Percentiles rank a stretch among this genome's conserved stretches.
Evolutionary conservation across 805 yeast species (phyloP).

Genomic region (Schizosaccharomyces cryophilus): DNA sequence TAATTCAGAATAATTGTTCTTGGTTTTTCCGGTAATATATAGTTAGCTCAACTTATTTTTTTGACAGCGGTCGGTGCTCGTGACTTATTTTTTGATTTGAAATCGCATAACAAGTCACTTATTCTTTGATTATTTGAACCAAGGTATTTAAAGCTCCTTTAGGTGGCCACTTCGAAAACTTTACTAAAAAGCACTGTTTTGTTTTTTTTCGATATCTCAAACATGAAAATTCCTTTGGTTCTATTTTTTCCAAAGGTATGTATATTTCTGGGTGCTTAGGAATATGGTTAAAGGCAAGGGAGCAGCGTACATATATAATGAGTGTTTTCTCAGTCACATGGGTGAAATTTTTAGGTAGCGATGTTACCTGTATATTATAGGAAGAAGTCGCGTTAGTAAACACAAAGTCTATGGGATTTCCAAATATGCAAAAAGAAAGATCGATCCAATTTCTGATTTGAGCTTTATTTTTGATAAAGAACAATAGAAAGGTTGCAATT

Average conservation of each 20-base stretch:
- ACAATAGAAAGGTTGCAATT: too few species aligned
- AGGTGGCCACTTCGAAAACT: background rate
- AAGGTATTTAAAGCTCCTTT: background rate
- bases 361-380: too few species aligned
- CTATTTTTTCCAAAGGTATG: background rate
- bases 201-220: background rate
- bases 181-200: background rate
- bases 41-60: background rate
- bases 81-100: background rate
- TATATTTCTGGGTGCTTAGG: background rate
- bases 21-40: background rate
- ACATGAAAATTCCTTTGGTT: background rate
- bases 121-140: background rate
- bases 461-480: too few species aligned
- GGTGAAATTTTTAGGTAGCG: too few species aligned
- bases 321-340: background rate
- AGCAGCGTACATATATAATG: background rate
- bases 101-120: background rate
- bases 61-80: background rate
- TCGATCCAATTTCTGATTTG: too few species aligned
- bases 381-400: too few species aligned
- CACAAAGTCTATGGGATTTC: too few species aligned
- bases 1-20: background rate
- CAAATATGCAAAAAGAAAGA: too few species aligned
- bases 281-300: background rate